Conservation (phyloP, 2,329 filamentous ascomycete species). For the Corynespora cassiicola region DNA sequence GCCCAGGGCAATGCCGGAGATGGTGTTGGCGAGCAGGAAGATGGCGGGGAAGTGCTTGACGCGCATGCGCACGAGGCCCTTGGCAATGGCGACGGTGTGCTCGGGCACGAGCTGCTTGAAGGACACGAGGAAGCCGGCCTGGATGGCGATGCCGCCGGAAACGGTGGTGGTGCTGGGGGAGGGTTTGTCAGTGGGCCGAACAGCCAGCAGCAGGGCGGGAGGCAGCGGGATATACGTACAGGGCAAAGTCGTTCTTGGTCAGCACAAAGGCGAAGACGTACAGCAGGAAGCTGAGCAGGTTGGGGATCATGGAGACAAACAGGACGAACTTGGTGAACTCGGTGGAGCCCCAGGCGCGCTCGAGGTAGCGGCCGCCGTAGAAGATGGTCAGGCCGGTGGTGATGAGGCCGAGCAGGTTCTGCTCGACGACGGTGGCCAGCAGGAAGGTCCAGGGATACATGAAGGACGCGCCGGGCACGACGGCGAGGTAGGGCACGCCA, state of each 20-base stretch:
- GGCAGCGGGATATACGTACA: conserved; percentile 60
- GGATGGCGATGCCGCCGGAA: conserved; percentile 85
- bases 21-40: conserved; percentile 73
- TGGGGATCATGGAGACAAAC: conserved; percentile 79
- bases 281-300: conserved; percentile 74
- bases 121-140: conserved; percentile 92
- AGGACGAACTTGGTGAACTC: conserved; percentile 92
- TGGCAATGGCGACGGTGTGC: conserved; percentile 94
- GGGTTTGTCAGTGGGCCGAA: conserved; percentile 18
- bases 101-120: conserved; percentile 98
- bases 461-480: conserved; percentile 83
- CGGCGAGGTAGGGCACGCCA: conserved; percentile 83
- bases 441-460: conserved; percentile 94
- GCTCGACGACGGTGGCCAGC: conserved; percentile 86
- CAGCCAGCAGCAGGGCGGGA: neutral
- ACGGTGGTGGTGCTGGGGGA: conserved; percentile 76
- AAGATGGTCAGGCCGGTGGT: conserved; percentile 82
- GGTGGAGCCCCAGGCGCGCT: conserved; percentile 90
- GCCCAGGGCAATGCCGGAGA: conserved; percentile 68
- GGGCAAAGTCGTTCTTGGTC: conserved; percentile 70
- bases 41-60: conserved; percentile 82
- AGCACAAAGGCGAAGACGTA: conserved; percentile 78
- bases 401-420: conserved; percentile 85
- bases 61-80: conserved; percentile 85
- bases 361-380: conserved; percentile 92